Base-by-base conservation (phyloP, 441 rosid genomes). In the Oxalis stricta region DNA sequence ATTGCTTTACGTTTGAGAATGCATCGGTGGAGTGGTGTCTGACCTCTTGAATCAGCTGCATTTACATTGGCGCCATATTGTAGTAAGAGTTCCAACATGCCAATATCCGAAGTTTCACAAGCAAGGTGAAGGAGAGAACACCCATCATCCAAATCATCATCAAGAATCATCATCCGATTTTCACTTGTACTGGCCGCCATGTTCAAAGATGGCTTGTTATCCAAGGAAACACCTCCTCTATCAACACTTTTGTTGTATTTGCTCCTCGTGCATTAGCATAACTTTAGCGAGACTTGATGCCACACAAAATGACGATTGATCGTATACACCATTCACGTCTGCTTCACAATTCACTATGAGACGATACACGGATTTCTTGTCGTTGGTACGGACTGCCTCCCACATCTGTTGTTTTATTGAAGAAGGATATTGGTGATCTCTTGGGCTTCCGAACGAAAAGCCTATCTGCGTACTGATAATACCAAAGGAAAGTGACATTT, bases 21-120 rank as follows among this genome's bases (percentile, higher is more conserved):
- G 60, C 91, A 76, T 26, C 64, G 82, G 51, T 88, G 95, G 42
- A 93, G 69, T 3, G 97, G 96, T 3, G 71, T 75, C 46, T 80
- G 86, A 53, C 96, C 95, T 59, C 63, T 74, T 33, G 87, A 73
- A 68, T 82, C 94, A 3, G 56, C 58, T 34, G 87, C 68, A 58
- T 88, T 82, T 54, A 80, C 69, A 60, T 75, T 77, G 32, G 99
- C 95, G 53, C 99, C 97, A 37, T 84, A 93, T 53, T 88, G 99
- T 29, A 93, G 61, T 24, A 93, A 83, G 61, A 93, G 93, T 70
- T 93, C 99, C n/a, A 88, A 63, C 99, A 93, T 87, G 56, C 97
- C 93, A 29, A 93, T 65, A 58, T 93, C 99, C 13, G 84, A 80
- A 51, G 84, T 68, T 71, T 84, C 96, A 73, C 96, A 93, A 41